Percentiles rank a stretch among this genome's conserved stretches.
Evolutionary conservation across 208 protist genomes (phyloP).

Genomic region (Lotmaria passim): DNA sequence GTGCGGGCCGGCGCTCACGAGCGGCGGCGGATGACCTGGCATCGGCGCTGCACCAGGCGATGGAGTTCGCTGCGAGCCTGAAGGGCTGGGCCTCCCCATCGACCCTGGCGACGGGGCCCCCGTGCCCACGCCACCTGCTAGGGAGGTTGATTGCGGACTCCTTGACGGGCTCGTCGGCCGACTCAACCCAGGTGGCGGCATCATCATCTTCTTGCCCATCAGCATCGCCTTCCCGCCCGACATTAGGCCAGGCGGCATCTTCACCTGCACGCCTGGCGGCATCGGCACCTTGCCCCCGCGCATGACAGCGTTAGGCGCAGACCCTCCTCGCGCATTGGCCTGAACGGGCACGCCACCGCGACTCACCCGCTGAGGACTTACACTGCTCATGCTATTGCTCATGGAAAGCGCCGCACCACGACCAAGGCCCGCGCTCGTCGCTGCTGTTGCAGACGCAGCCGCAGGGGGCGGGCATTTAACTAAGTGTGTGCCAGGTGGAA

Average conservation of each 20-base stretch:
- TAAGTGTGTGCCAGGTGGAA: constrained; percentile 14
- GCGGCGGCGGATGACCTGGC: background rate
- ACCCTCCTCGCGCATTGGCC: background rate
- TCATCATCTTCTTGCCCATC: constrained; percentile 9
- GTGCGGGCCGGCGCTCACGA: background rate
- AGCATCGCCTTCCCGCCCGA: constrained; percentile 3
- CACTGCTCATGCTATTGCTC: background rate
- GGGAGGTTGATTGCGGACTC: constrained; percentile 6
- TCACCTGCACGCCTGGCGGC: constrained; percentile 13
- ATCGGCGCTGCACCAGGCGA: background rate
- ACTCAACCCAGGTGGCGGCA: constrained; percentile 1
- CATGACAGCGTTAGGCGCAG: background rate
- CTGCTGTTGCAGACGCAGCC: background rate
- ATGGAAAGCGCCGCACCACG: background rate
- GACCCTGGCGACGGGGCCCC: background rate
- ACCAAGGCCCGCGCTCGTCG: background rate
- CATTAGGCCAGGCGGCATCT: constrained; percentile 17
- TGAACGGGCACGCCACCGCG: background rate
- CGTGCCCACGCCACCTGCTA: background rate
- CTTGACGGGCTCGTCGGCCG: background rate
- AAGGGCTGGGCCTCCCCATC: background rate
- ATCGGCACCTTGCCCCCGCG: constrained; percentile 10
- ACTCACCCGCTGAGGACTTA: background rate
- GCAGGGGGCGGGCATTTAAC: background rate
- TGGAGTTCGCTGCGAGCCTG: background rate